phyloP scores from a whole-genome alignment of 176 grass and related monocot species.

The Oryza longistaminata region DNA sequence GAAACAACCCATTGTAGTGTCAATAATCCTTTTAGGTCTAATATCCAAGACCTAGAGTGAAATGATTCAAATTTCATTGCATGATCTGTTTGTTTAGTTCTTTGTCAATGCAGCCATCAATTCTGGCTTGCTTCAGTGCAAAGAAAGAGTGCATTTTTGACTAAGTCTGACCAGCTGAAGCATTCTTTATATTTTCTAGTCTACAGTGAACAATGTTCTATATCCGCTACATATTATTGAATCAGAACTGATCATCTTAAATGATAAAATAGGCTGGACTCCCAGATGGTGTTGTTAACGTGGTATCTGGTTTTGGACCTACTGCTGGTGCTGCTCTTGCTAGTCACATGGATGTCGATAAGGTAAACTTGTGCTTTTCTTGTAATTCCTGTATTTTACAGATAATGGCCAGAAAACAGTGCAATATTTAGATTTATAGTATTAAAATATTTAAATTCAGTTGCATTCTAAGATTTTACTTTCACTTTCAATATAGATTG shows the following conservation, averaged over 20 bases:
- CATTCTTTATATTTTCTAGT: background rate
- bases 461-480: background rate
- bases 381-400: background rate
- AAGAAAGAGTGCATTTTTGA: background rate
- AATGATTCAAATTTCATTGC: background rate
- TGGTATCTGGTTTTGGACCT: constrained; percentile 87
- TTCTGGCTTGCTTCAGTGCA: background rate
- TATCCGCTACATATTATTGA: background rate
- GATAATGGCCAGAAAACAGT: background rate
- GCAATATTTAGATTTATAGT: background rate
- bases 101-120: background rate
- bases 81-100: background rate
- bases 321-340: constrained; percentile 97
- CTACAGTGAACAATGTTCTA: background rate
- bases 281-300: constrained; percentile 82
- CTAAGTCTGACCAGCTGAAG: background rate
- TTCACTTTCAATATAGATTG: constrained; percentile 49
- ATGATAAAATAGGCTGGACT: constrained; percentile 69
- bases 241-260: constrained; percentile 5
- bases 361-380: constrained; percentile 53
- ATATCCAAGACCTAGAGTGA: background rate
- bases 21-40: background rate
- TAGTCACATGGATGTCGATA: constrained; percentile 99
- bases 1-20: background rate
- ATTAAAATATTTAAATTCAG: background rate